phyloP scores from a whole-genome alignment of 2,329 filamentous ascomycete species.

The Shiraia bambusicola region DNA sequence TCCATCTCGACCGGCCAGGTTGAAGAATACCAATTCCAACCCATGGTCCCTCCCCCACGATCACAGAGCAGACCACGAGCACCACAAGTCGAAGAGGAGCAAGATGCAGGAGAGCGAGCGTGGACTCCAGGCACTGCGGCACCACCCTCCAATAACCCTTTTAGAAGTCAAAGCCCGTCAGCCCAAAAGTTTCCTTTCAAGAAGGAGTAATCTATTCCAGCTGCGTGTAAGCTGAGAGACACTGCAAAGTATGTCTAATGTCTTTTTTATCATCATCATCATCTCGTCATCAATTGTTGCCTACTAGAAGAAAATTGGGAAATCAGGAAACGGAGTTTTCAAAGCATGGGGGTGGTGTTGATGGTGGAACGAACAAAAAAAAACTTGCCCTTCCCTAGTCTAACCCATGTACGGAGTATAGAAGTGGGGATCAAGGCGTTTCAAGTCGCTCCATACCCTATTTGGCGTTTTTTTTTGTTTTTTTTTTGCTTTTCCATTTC shows the following conservation, averaged over 20 bases:
- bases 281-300: no score
- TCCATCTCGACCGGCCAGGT: conserved; percentile 37
- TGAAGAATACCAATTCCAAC: conserved; percentile 38
- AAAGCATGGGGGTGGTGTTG: no score
- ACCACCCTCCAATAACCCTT: conserved; percentile 19
- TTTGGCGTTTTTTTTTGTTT: no score
- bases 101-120: conserved; percentile 16
- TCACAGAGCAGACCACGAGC: conserved; percentile 21
- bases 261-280: neutral
- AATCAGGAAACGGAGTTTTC: no score
- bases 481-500: no score
- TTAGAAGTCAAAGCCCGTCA: conserved; percentile 5
- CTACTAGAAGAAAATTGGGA: no score
- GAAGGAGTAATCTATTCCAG: conserved; percentile 9
- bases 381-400: no score
- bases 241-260: neutral
- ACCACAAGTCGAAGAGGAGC: conserved; percentile 18
- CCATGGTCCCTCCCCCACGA: conserved; percentile 34
- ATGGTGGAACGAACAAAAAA: no score
- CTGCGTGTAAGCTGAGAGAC: neutral
- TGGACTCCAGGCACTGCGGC: conserved; percentile 12
- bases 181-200: conserved; percentile 7
- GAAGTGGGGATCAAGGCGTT: no score
- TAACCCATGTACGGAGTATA: no score
- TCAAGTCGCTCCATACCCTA: no score